These are phyloP conservation scores for Penicillium odoratum DNA, from an alignment of 495 filamentous ascomycete species.

Conservation along the genomic window DNA sequence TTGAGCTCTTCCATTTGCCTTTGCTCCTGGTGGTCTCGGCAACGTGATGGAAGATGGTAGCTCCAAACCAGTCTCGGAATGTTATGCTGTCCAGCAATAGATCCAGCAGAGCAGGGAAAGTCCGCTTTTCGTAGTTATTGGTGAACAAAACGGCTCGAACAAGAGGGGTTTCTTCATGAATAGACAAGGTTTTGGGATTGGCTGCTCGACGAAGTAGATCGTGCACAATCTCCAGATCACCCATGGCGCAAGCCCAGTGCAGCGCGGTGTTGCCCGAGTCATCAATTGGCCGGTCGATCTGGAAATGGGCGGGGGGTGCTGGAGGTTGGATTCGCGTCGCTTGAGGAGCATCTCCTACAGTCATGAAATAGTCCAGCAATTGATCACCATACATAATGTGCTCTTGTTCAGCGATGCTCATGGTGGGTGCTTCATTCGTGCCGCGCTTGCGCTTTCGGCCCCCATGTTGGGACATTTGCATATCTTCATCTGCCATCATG, in stretches of 20 bases:
- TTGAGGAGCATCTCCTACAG: conserved; percentile 66
- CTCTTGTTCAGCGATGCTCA: conserved; percentile 71
- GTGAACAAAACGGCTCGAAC: conserved; percentile 95
- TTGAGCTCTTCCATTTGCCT: conserved; percentile 76
- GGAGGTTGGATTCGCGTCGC: conserved; percentile 61
- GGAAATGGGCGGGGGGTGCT: conserved; percentile 75
- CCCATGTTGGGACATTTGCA: conserved; percentile 61
- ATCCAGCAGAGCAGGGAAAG: conserved; percentile 78
- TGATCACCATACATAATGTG: conserved; percentile 89
- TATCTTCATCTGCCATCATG: conserved; percentile 78
- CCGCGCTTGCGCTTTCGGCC: conserved; percentile 76
- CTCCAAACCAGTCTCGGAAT: conserved; percentile 70
- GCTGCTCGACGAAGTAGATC: conserved; percentile 78
- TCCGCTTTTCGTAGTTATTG: conserved; percentile 89
- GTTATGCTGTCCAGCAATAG: conserved; percentile 75
- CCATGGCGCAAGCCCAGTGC: conserved; percentile 99
- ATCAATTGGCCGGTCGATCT: conserved; percentile 86
- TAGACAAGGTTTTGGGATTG: conserved; percentile 60
- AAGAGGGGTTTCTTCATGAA: conserved; percentile 86
- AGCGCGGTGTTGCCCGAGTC: conserved; percentile 84
- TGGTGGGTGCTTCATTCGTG: conserved; percentile 53
- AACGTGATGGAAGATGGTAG: conserved; percentile 90
- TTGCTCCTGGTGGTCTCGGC: conserved; percentile 77
- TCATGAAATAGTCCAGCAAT: conserved; percentile 93
- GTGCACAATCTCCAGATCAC: conserved; percentile 86